Base-by-base conservation (phyloP, 805 yeast genomes). In the Ogataea corticis region DNA sequence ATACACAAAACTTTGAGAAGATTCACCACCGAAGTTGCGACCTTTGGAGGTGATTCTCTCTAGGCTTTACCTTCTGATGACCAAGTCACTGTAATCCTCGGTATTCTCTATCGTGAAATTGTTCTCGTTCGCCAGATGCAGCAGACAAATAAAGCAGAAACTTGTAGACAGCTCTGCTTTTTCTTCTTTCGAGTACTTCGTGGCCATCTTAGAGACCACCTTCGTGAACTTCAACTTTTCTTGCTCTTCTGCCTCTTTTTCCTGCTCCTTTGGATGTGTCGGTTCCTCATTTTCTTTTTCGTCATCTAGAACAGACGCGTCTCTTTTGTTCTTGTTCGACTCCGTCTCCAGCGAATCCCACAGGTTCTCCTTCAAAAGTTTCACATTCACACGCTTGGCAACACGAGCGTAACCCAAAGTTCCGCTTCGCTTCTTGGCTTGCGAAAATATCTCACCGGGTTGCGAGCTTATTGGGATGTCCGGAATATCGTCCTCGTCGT, bases 81-180 rank as follows among this genome's bases (percentile, higher is more conserved):
- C 42, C 33, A 75, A 57, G 53, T 75, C 79, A 18, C 66, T 62
- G 50, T 66, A 58, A 33, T 61, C 64, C 6, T 55, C 56, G 32
- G 58, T 68, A 37, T 67, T 62, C 38, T 66, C 67, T 23, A 75
- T 62, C 7, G 66, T 57, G 31, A 75, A 57, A 4, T 76, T 75
- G 51, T 75, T 71, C 51, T 75, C 79, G 53, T 75, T 75, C 2
- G 79, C 79, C 54, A 75, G 62, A 53, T 75, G 80, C 21, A 75
- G 56, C 44, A 75, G 58, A 50, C 79, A 75, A 42, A 75, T 75
- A 51, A 75, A 75, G 46, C 76, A 74, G 52, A 71, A 75, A 63
- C 79, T 73, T 2, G 79, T 75, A 2, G 78, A 72, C 25, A 75
- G 55, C 41, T 75, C 78, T 16, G 63, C 59, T 38, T 67, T 65